A percentile compares a stretch with the other conserved stretches of the same genome.
These are phyloP conservation scores for Mycena alexandri DNA, from an alignment of 768 basidiomycete species.

Conservation along the genomic window DNA sequence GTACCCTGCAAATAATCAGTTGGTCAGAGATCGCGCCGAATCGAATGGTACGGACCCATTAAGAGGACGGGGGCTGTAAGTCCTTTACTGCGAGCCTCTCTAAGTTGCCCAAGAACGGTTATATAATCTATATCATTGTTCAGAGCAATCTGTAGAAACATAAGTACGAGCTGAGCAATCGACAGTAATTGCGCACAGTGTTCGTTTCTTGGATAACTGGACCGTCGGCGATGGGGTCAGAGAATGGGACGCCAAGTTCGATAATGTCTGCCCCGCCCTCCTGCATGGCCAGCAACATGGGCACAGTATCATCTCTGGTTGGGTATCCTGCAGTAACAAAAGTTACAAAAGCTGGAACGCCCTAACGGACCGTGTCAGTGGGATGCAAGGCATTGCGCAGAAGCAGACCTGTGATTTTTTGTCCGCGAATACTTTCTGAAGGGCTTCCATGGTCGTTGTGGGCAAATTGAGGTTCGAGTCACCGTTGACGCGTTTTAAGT, in stretches of 20 bases:
- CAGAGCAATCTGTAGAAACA: slow-evolving; percentile 77
- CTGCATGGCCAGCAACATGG: slow-evolving; percentile 92
- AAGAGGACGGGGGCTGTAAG: slow-evolving; percentile 89
- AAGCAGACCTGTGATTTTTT: slow-evolving; percentile 67
- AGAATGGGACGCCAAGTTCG: slow-evolving; percentile 95
- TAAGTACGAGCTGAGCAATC: slow-evolving; percentile 22
- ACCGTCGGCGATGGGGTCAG: slow-evolving; percentile 96
- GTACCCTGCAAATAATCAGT: slow-evolving; percentile 73
- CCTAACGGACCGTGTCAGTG: slow-evolving; percentile 50
- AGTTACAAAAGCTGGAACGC: slow-evolving; percentile 76
- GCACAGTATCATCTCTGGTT: slow-evolving; percentile 80
- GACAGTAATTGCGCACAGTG: slow-evolving; percentile 70
- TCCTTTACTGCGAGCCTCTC: slow-evolving; percentile 84
- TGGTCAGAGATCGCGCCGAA: slow-evolving; percentile 12
- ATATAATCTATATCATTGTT: slow-evolving; percentile 83
- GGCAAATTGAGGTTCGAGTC: slow-evolving; percentile 20
- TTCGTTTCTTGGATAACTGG: slow-evolving; percentile 94
- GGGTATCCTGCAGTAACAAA: slow-evolving; percentile 98
- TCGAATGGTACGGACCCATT: slow-evolving; percentile 74
- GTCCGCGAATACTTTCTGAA: slow-evolving; percentile 77
- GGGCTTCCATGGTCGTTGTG: slow-evolving; percentile 68
- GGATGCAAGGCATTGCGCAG: not conserved
- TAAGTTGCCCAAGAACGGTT: slow-evolving; percentile 79
- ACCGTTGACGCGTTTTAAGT: slow-evolving; percentile 25
- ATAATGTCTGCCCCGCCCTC: slow-evolving; percentile 94